These are phyloP conservation scores for Aphanomyces stellatus DNA, from an alignment of 352 stramenopile species.

Conservation along the genomic window DNA sequence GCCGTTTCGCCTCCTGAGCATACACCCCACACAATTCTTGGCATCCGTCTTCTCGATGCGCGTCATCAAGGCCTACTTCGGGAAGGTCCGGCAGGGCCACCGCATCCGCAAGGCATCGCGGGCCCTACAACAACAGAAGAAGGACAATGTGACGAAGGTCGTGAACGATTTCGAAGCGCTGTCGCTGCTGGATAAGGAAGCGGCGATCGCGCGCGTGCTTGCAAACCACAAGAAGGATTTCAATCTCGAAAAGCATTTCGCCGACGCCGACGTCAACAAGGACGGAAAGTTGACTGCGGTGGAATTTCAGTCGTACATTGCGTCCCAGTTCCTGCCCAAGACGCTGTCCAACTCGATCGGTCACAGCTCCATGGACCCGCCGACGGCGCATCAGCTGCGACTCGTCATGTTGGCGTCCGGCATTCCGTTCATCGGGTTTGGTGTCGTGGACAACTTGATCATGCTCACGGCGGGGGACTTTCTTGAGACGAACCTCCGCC, in stretches of 20 bases:
- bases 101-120: not conserved
- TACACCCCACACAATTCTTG: too few species aligned
- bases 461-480: constrained; percentile 87
- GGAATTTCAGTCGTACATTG: constrained; percentile 55
- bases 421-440: constrained; percentile 79
- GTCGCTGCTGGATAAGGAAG: constrained; percentile 46
- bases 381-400: constrained; percentile 53
- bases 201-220: constrained; percentile 41
- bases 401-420: constrained; percentile 70
- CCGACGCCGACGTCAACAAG: constrained; percentile 56
- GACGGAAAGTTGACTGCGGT: constrained; percentile 54
- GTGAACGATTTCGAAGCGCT: constrained; percentile 54
- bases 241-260: constrained; percentile 57
- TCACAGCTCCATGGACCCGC: constrained; percentile 32
- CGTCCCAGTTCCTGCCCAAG: constrained; percentile 57
- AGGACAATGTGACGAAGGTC: constrained; percentile 20
- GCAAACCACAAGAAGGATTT: constrained; percentile 30
- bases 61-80: constrained; percentile 4
- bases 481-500: constrained; percentile 91
- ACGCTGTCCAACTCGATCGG: constrained; percentile 28
- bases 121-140: not conserved
- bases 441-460: constrained; percentile 81
- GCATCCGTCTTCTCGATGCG: too few species aligned
- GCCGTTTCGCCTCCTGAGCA: too few species aligned
- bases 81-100: not conserved